Base-by-base conservation (phyloP, 225 moss, liverwort and hornwort species). In the Pleurozium schreberi region DNA sequence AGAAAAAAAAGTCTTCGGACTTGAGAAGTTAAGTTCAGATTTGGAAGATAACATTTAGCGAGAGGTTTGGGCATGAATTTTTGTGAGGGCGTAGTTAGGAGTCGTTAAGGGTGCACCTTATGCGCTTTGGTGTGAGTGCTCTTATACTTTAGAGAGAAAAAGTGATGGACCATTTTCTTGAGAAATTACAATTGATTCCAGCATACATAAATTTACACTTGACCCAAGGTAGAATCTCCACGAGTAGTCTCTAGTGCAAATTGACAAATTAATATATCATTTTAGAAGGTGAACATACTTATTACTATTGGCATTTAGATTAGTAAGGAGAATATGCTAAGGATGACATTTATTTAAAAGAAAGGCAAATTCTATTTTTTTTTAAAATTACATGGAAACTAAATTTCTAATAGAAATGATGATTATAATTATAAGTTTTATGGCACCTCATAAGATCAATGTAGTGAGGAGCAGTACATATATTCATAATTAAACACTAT, bases 221-320 rank as follows among this genome's bases (percentile, higher is more conserved):
- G 3, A 43, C 0, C 8, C 16, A 27, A 43, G 9, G 27, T 43
- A 15, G 5, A 71, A 43, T 43, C 27, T 71, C 9, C 0, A 9
- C 0, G 0, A 43, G 3, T 0, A 26, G 1, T 43, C 15, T 43
- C 15, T 70, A 15, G 43, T 70, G 42, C 15, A 43, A 70, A 27
- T 43, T 43, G 16, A 16, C 16, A 9, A 71, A 43, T 28, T 71
- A 28, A 27, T 1, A 27, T 26, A 26, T 9, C 70, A 70, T 42
- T 43, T 2, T 70, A 70, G 5, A 43, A 16, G 10, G 10, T 43
- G 16, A 43, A 71, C 17, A 43, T 28, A 9, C 10, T 43, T 28
- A 45, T 45, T 0, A 28, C 17, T 28, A 27, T 5, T 71, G 59
- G 59, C 3, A 27, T 16, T 43, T 43, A 16, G 8, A 45, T 10